Percentiles rank a stretch among this genome's conserved stretches.
Conservation (phyloP, 2,329 filamentous ascomycete genomes). For the Fusarium verrucosum region DNA sequence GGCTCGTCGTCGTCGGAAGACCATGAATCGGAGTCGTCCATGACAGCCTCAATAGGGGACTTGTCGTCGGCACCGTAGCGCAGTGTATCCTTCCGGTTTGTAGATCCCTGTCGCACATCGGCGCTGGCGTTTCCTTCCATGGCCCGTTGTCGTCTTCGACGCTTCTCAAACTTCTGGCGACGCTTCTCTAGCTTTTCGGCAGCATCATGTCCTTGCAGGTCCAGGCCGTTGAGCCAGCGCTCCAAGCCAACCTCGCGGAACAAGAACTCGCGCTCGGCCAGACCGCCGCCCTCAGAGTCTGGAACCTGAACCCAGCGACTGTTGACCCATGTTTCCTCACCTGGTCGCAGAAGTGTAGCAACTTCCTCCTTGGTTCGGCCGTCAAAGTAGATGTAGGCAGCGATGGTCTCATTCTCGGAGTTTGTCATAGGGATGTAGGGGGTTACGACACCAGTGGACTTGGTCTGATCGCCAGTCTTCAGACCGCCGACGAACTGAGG, state of each 20-base stretch:
- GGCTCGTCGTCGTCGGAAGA: slow-evolving; percentile 86
- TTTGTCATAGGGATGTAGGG: slow-evolving; percentile 94
- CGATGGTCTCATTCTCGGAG: slow-evolving; percentile 95
- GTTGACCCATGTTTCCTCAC: slow-evolving; percentile 99
- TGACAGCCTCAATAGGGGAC: slow-evolving; percentile 74
- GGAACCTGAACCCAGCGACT: slow-evolving; percentile 97
- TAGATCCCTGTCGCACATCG: slow-evolving; percentile 56
- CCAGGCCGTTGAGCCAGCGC: slow-evolving; percentile 94
- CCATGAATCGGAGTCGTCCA: slow-evolving; percentile 77
- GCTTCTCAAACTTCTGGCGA: slow-evolving; percentile 78
- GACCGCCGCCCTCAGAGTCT: slow-evolving; percentile 87
- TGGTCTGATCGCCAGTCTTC: slow-evolving; percentile 60
- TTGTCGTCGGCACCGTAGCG: slow-evolving; percentile 82
- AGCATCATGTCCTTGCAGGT: slow-evolving; percentile 91
- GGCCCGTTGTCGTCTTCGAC: slow-evolving; percentile 70
- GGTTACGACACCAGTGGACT: slow-evolving; percentile 67
- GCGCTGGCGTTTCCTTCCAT: slow-evolving; percentile 49
- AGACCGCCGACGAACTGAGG: slow-evolving; percentile 82
- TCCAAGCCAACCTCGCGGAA: slow-evolving; percentile 97
- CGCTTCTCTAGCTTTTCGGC: slow-evolving; percentile 91
- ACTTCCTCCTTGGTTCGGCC: slow-evolving; percentile 96
- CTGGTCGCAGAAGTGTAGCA: slow-evolving; percentile 87
- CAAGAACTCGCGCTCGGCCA: slow-evolving; percentile 95
- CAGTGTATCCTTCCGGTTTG: slow-evolving; percentile 66
- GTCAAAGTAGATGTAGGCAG: slow-evolving; percentile 99